phyloP scores from a whole-genome alignment of 164 flowering plant genomes.

The Echeveria elegans region DNA sequence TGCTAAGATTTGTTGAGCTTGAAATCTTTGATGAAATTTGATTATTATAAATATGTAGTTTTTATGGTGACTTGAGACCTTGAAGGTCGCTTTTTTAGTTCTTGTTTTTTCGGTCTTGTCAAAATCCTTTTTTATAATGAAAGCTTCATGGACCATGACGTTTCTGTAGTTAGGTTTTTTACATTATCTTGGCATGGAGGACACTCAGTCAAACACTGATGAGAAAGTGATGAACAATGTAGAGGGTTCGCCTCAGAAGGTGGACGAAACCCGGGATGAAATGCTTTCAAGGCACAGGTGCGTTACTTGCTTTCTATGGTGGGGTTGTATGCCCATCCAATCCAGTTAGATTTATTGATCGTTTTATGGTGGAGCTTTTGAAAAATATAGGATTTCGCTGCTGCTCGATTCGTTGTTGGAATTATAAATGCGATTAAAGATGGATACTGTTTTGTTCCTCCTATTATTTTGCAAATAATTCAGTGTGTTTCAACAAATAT shows the following conservation, averaged over 20 bases:
- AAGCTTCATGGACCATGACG: background rate
- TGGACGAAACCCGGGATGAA: conserved; percentile 58
- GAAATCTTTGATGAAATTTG: background rate
- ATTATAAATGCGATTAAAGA: background rate
- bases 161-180: background rate
- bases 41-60: background rate
- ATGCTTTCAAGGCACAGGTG: conserved; percentile 76
- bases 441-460: background rate
- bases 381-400: background rate
- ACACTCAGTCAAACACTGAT: conserved; percentile 15
- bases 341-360: background rate
- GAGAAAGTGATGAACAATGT: conserved; percentile 15
- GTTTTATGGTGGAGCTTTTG: no score
- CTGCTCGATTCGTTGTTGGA: background rate
- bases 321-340: background rate
- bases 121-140: no score
- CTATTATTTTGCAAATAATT: no score
- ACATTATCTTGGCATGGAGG: no score
- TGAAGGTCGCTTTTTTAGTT: no score
- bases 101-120: background rate
- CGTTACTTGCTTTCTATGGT: background rate
- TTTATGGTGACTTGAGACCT: no score
- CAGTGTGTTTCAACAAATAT: no score
- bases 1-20: background rate
- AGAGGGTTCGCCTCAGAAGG: conserved; percentile 19